Conservation (phyloP, 192 early-diverging fungal genomes). For the Rhizophlyctis rosea region DNA sequence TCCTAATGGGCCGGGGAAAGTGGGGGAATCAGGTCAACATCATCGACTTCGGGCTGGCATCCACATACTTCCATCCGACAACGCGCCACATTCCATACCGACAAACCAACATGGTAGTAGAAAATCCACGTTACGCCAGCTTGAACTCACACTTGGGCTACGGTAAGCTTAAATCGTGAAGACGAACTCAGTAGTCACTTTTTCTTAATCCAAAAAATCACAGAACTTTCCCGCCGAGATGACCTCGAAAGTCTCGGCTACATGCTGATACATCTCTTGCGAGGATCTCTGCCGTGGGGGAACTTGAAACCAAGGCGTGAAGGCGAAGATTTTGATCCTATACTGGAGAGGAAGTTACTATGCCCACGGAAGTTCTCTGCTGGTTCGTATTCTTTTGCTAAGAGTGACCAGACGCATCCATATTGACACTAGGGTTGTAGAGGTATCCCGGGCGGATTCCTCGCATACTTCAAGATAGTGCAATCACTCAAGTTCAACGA, state of each 20-base stretch:
- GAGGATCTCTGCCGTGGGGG: constrained; percentile 63
- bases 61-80: constrained; percentile 61
- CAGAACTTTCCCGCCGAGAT: constrained; percentile 63
- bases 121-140: constrained; percentile 56
- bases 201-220: no score
- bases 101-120: constrained; percentile 63
- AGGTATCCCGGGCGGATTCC: constrained; percentile 61
- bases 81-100: constrained; percentile 67
- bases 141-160: constrained; percentile 60
- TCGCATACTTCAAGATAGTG: constrained; percentile 60
- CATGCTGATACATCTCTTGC: constrained; percentile 62
- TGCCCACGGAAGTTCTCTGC: constrained; percentile 56
- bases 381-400: constrained; percentile 29
- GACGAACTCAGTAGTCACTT: not conserved
- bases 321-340: constrained; percentile 66
- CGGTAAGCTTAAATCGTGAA: constrained; percentile 17
- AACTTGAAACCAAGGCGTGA: constrained; percentile 61
- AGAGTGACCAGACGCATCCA: no score
- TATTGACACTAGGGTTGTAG: constrained; percentile 35
- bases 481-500: constrained; percentile 63
- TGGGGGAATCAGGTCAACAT: constrained; percentile 65
- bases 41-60: constrained; percentile 65
- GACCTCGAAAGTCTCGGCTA: constrained; percentile 64
- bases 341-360: constrained; percentile 72
- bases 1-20: constrained; percentile 60